Base-by-base conservation (phyloP, 805 yeast species). In the Saccharomycopsis sp. region DNA sequence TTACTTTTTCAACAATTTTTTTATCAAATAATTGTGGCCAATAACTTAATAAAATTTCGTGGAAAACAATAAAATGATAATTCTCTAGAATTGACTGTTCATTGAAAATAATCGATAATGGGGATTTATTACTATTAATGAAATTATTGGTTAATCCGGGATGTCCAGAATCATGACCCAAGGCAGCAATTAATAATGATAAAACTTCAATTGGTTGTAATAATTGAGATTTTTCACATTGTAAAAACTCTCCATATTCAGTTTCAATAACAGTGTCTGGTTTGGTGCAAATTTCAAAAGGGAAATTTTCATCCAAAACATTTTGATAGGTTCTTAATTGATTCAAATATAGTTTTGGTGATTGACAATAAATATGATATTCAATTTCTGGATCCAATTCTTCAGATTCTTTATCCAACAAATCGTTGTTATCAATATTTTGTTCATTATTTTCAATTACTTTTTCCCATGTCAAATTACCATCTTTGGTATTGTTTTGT, bases 121-220 rank as follows among this genome's bases (percentile, higher is more conserved):
- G 85, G 0, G 92, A 70, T 6, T 67, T 56, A 50, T 74, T 56
- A 44, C 71, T 64, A 19, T 66, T 62, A 56, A 89, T 62, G 49
- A 86, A 76, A 28, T 74, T 72, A 57, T 86, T 85, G 12, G 94
- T 86, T n/a, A 87, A 75, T 2, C 97, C 98, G 1, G 97, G 97
- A 59, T 92, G 98, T 18, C 96, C 95, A 25, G 84, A 76, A 58
- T 92, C 98, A 61, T 92, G 98, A 39, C 97, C 97, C 32, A 88
- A 61, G 1, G 95, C 92, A 0, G 95, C 83, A 10, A 88, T 63
- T 26, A 84, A 67, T 21, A 86, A 60, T 1, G 81, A 72, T 35
- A 82, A 60, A 2, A 69, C 65, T 49, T 79, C 79, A 23, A 55
- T 51, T 41, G 61, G 67, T 15, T 54, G n/a, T n/a, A 40, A 31